Conservation (phyloP, 352 stramenopile genomes). For the Thraustotheca clavata region DNA sequence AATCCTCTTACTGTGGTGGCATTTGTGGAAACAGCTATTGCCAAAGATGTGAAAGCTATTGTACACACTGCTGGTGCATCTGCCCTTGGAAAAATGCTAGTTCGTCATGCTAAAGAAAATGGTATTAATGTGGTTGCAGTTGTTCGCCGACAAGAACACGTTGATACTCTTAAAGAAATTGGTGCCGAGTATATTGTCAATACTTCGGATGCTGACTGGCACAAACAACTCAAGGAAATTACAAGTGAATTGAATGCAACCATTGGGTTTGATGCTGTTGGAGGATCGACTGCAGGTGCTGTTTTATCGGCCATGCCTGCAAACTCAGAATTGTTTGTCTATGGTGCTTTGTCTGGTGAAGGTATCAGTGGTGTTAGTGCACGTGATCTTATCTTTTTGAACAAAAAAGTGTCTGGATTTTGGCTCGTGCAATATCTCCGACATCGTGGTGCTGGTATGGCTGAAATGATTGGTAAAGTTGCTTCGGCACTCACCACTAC, state of each 20-base stretch:
- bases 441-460: not conserved
- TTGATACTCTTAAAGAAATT: conserved; percentile 21
- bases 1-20: conserved; percentile 24
- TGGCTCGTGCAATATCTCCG: conserved; percentile 11
- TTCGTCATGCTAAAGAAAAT: conserved; percentile 17
- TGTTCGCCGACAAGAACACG: conserved; percentile 26
- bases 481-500: conserved; percentile 1
- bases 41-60: conserved; percentile 22
- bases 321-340: conserved; percentile 13
- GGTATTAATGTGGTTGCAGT: conserved; percentile 23
- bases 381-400: conserved; percentile 7
- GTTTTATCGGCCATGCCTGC: conserved; percentile 11
- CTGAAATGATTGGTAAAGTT: conserved; percentile 12
- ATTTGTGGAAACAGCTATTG: conserved; percentile 25
- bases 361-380: conserved; percentile 5
- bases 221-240: not conserved
- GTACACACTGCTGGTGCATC: conserved; percentile 26
- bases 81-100: conserved; percentile 24
- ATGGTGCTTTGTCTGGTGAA: conserved; percentile 21
- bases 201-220: conserved; percentile 11
- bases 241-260: conserved; percentile 19
- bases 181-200: conserved; percentile 23
- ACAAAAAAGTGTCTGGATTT: conserved; percentile 15
- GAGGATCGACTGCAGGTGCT: conserved; percentile 11
- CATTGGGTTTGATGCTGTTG: conserved; percentile 21